Base-by-base conservation (phyloP, 1,139 yeast species). In the Blastobotrys capitulatus region DNA sequence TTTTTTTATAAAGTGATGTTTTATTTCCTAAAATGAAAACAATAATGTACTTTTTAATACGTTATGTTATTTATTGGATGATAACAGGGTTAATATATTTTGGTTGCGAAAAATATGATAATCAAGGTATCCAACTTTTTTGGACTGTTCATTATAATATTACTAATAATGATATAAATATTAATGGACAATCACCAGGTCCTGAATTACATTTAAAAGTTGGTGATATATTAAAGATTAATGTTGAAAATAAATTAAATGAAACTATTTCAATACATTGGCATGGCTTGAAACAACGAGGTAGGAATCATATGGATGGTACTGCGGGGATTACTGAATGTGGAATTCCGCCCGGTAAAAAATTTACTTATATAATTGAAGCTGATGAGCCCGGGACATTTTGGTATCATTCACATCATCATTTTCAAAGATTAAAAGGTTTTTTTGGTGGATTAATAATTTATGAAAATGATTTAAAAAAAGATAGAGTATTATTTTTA, bases 361-460 rank as follows among this genome's bases (percentile, higher is more conserved):
- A 83, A 2, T 77, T 82, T 83, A 86, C 72, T 7, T 64, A 64
- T 52, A 82, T 84, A 67, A 86, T 87, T 61, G 79, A 88, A 2
- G 83, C 86, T 34, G 80, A 79, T 61, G 89, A 54, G 62, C 90
- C 87, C 60, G 96, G 96, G 51, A 77, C 92, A 2, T 87, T 72
- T 70, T 86, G 95, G 95, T 87, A 86, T 72, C 96, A 87, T 66
- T 83, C 95, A 10, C 96, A 87, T 66, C 76, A 85, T 16, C 76
- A 78, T 1, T 80, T 85, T 49, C 95, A 87, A 65, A 83, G 86
- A 58, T 79, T 84, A 63, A 95, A 87, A 63, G 96, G 97, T 54
- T 73, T 88, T 71, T 77, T 89, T 65, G 96, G 90, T 49, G 70
- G 82, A 20, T 74, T 89, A 54, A 76, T 88, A 41, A 79, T 88